Conservation (phyloP, 2,329 filamentous ascomycete species). For the Pseudogymnoascus sp. region DNA sequence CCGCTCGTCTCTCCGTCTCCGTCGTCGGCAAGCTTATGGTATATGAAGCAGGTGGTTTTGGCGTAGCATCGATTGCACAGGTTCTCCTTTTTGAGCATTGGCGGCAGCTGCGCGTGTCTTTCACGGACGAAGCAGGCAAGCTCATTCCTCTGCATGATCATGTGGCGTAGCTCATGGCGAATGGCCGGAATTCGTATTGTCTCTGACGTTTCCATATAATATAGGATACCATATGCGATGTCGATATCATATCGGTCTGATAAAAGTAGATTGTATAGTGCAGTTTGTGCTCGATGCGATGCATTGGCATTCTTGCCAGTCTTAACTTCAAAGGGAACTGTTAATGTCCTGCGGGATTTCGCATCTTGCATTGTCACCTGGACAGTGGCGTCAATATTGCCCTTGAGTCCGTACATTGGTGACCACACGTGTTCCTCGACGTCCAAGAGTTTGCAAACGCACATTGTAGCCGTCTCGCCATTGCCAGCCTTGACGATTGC, state of each 20-base stretch:
- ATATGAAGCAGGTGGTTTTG: constrained; percentile 83
- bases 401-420: constrained; percentile 92
- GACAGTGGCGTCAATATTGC: constrained; percentile 95
- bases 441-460: constrained; percentile 87
- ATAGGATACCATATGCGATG: constrained; percentile 82
- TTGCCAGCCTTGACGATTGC: constrained; percentile 75
- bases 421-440: constrained; percentile 99
- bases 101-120: constrained; percentile 69
- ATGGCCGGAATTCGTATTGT: constrained; percentile 80
- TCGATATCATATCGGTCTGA: constrained; percentile 94
- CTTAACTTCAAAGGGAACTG: constrained; percentile 92
- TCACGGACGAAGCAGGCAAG: constrained; percentile 80
- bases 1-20: constrained; percentile 76
- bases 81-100: constrained; percentile 76
- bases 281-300: constrained; percentile 86
- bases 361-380: constrained; percentile 75
- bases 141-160: constrained; percentile 93
- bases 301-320: constrained; percentile 79
- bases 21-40: constrained; percentile 82
- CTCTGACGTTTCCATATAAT: constrained; percentile 88
- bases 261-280: constrained; percentile 84
- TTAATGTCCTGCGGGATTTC: constrained; percentile 53
- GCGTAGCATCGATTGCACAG: constrained; percentile 86
- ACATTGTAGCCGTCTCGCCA: constrained; percentile 69
- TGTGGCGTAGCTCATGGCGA: constrained; percentile 81